These are phyloP conservation scores for Cochlearia excelsa DNA, from an alignment of 345 rosid species.

Conservation along the genomic window DNA sequence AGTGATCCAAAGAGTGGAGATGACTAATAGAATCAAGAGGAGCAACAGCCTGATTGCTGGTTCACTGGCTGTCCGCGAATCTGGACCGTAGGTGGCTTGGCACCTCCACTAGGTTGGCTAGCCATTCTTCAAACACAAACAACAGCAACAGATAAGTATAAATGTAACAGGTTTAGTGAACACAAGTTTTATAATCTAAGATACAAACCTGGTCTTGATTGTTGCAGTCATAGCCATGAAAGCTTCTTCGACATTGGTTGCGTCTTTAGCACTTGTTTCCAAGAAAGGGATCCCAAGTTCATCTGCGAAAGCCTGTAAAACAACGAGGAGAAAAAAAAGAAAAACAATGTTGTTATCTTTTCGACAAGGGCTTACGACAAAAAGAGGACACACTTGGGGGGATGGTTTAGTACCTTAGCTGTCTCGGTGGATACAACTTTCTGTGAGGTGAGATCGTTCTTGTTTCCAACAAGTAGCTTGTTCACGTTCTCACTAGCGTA, in stretches of 20 bases:
- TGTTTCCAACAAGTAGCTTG: slow-evolving; percentile 75
- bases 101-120: slow-evolving; percentile 61
- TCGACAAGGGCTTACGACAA: background rate
- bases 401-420: slow-evolving; percentile 49
- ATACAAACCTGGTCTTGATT: slow-evolving; percentile 54
- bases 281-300: slow-evolving; percentile 79
- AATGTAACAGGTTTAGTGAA: background rate
- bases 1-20: too few relatives aligned
- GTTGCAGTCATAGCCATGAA: slow-evolving; percentile 85
- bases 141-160: background rate
- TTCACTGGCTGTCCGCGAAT: slow-evolving; percentile 73
- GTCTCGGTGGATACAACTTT: slow-evolving; percentile 69
- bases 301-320: slow-evolving; percentile 63
- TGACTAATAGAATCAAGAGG: slow-evolving; percentile 40
- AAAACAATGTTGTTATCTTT: background rate
- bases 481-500: slow-evolving; percentile 75
- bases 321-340: background rate
- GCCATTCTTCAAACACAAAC: slow-evolving; percentile 52
- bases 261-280: slow-evolving; percentile 78
- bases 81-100: slow-evolving; percentile 69
- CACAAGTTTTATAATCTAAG: background rate
- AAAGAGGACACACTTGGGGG: background rate
- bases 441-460: slow-evolving; percentile 65
- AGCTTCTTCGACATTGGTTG: slow-evolving; percentile 72
- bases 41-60: slow-evolving; percentile 76